Conservation (phyloP, 306 rosid genomes). For the Lathyrus sativus region DNA sequence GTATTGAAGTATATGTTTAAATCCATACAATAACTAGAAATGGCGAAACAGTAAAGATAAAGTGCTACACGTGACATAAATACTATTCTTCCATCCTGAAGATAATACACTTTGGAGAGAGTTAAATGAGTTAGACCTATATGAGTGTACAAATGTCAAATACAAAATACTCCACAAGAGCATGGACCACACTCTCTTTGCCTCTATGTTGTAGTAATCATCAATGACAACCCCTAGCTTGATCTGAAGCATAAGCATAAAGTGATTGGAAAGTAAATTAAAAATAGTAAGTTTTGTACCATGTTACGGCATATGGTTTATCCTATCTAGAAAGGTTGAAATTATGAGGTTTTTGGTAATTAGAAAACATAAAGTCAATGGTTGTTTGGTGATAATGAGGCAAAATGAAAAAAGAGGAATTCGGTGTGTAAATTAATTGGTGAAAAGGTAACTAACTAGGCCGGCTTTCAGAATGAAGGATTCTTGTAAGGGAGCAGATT, state of each 20-base stretch:
- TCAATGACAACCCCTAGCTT: slow-evolving; percentile 31
- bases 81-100: slow-evolving; percentile 40
- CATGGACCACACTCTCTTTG: slow-evolving; percentile 44
- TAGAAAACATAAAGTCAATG: slow-evolving; percentile 34
- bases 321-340: slow-evolving; percentile 32
- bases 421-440: slow-evolving; percentile 24
- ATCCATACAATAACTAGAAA: slow-evolving; percentile 37
- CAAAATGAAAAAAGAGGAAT: slow-evolving; percentile 13
- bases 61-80: slow-evolving; percentile 69
- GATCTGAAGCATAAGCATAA: slow-evolving; percentile 28
- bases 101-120: slow-evolving; percentile 31
- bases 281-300: slow-evolving; percentile 28
- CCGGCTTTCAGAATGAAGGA: slow-evolving; percentile 16
- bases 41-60: slow-evolving; percentile 61
- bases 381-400: slow-evolving; percentile 29
- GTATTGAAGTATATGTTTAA: background rate
- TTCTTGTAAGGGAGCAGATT: slow-evolving; percentile 1
- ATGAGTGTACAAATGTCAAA: slow-evolving; percentile 10
- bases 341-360: background rate
- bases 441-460: slow-evolving; percentile 31
- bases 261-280: slow-evolving; percentile 30
- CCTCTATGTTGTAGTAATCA: slow-evolving; percentile 1
- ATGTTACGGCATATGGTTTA: slow-evolving; percentile 19
- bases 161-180: slow-evolving; percentile 27
- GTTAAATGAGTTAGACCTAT: slow-evolving; percentile 36